Conservation (phyloP, 2,329 filamentous ascomycete species). For the Incumbomyces delicatus region DNA sequence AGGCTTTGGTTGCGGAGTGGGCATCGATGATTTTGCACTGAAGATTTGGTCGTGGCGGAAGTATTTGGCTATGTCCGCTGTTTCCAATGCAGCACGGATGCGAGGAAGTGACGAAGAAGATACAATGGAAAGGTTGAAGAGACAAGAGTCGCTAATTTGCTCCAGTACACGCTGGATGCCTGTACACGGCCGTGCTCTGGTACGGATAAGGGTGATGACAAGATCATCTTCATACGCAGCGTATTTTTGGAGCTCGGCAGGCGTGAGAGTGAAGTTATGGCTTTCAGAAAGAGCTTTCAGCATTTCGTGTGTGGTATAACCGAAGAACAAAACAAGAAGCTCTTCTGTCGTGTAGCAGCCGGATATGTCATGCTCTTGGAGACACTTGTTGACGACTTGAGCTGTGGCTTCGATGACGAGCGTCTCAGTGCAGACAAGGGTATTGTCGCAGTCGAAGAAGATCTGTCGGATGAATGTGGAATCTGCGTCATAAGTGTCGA, state of each 20-base stretch:
- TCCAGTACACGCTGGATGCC: conserved; percentile 61
- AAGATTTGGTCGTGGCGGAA: conserved; percentile 68
- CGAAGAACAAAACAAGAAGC: conserved; percentile 79
- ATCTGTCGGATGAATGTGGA: conserved; percentile 35
- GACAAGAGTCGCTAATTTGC: conserved; percentile 49
- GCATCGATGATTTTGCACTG: conserved; percentile 69
- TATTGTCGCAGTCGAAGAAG: conserved; percentile 74
- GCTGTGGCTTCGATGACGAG: conserved; percentile 87
- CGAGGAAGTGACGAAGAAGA: conserved; percentile 69
- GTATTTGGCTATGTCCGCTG: conserved; percentile 69
- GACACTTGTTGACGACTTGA: conserved; percentile 78
- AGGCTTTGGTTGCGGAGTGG: conserved; percentile 76
- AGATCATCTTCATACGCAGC: conserved; percentile 70
- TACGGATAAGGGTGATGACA: conserved; percentile 70
- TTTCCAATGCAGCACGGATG: conserved; percentile 67
- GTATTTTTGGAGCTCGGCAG: conserved; percentile 62
- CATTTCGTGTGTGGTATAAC: conserved; percentile 93
- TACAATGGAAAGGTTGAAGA: conserved; percentile 70
- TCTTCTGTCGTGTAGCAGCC: conserved; percentile 66
- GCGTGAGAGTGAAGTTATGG: conserved; percentile 60
- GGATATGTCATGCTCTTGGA: conserved; percentile 53
- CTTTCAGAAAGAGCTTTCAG: conserved; percentile 65
- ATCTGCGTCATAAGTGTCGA: no score
- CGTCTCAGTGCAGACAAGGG: conserved; percentile 81
- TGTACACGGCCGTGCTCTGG: conserved; percentile 56